These are phyloP conservation scores for Pogostemon cablin DNA, from an alignment of 257 asterid species.

Conservation along the genomic window DNA sequence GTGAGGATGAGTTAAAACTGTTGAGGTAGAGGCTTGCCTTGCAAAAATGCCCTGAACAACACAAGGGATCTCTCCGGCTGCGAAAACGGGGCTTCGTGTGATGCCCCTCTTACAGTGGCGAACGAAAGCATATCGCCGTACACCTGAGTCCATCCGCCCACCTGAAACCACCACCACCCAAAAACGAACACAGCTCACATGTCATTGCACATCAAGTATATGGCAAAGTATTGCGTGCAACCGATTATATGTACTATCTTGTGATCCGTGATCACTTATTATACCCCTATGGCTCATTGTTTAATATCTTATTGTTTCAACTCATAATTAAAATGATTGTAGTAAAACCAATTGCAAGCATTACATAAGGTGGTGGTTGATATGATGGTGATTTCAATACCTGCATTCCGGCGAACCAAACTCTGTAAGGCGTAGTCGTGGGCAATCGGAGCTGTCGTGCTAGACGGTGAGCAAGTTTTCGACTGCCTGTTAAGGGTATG, in stretches of 20 bases:
- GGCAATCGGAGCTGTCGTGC: conserved; percentile 50
- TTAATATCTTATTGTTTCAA: too few relatives aligned
- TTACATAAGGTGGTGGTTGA: too few relatives aligned
- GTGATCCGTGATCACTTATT: too few relatives aligned
- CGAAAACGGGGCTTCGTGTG: conserved; percentile 86
- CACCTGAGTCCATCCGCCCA: conserved; percentile 84
- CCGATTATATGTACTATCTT: too few relatives aligned
- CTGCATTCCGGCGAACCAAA: conserved; percentile 86
- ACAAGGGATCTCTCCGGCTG: conserved; percentile 84
- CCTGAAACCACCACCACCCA: conserved; percentile 39
- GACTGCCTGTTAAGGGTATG: conserved; percentile 76
- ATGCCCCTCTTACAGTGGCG: conserved; percentile 78
- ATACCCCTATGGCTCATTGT: too few relatives aligned
- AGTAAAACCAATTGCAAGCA: too few relatives aligned
- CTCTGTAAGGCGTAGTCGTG: conserved; percentile 64
- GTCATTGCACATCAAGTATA: too few relatives aligned
- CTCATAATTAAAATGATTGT: too few relatives aligned
- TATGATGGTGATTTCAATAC: conserved; percentile 32
- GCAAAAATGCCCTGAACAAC: conserved; percentile 67
- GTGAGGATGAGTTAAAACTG: conserved; percentile 36
- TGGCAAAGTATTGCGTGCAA: too few relatives aligned
- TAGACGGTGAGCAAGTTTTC: conserved; percentile 59
- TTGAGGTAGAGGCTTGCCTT: conserved; percentile 71
- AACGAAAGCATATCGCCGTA: conserved; percentile 60
- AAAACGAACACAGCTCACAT: not conserved